These are phyloP conservation scores for Colletotrichum siamense DNA, from an alignment of 2,329 filamentous ascomycete genomes.

Conservation along the genomic window DNA sequence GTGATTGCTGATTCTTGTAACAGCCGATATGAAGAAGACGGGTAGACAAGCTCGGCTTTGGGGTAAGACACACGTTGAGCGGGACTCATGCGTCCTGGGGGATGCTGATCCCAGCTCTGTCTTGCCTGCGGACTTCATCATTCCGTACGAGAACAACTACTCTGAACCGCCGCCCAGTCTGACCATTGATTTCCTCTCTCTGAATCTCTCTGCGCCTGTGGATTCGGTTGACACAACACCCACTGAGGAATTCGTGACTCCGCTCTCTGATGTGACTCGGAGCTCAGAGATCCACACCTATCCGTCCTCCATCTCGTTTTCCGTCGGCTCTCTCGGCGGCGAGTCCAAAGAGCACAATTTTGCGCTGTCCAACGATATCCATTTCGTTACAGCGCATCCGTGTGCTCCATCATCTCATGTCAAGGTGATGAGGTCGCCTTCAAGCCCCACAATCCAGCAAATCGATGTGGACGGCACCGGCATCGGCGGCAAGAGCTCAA, in stretches of 20 bases:
- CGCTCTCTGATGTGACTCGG: conserved; percentile 38
- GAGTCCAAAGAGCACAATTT: conserved; percentile 47
- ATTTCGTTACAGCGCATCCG: conserved; percentile 71
- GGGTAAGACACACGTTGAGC: conserved; percentile 64
- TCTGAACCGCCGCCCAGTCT: conserved; percentile 51
- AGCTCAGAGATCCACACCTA: conserved; percentile 39
- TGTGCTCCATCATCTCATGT: conserved; percentile 64
- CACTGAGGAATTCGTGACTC: conserved; percentile 44
- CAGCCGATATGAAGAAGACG: conserved; percentile 55
- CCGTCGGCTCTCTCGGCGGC: conserved; percentile 42
- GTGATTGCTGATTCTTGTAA: conserved; percentile 9
- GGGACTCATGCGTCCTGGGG: conserved; percentile 65
- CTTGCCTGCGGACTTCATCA: conserved; percentile 66
- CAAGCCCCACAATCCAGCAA: conserved; percentile 64
- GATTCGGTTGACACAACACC: conserved; percentile 53
- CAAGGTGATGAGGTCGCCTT: conserved; percentile 63
- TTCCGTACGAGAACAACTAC: conserved; percentile 63
- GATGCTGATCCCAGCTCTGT: conserved; percentile 59
- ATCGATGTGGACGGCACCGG: conserved; percentile 56
- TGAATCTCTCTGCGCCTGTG: conserved; percentile 52
- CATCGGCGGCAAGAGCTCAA: conserved; percentile 48
- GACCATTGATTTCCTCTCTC: conserved; percentile 52
- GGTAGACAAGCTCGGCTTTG: conserved; percentile 65
- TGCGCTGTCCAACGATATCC: conserved; percentile 61
- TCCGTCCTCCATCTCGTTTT: conserved; percentile 46